Conservation (phyloP, 2,329 filamentous ascomycete species). For the Trichoderma pleuroti region DNA sequence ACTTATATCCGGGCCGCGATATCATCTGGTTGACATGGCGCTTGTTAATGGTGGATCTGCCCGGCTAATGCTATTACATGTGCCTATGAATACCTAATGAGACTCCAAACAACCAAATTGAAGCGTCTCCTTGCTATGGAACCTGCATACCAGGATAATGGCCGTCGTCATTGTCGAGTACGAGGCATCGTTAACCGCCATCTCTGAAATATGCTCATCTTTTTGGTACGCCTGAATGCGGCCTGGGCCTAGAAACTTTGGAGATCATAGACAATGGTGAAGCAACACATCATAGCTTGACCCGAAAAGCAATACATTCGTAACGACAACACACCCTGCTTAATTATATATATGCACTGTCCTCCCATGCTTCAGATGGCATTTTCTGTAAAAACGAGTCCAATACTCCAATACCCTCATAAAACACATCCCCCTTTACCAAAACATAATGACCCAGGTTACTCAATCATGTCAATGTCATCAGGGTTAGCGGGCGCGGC, state of each 20-base stretch:
- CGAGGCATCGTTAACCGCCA: neutral
- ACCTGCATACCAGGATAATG: neutral
- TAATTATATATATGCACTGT: conserved; percentile 12
- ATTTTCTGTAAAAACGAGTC: conserved; percentile 8
- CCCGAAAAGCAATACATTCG: conserved; percentile 8
- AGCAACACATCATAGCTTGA: neutral
- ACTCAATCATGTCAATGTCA: conserved; percentile 71
- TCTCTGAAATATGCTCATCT: neutral
- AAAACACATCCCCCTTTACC: conserved; percentile 26
- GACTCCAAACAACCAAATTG: neutral
- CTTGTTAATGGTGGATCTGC: neutral
- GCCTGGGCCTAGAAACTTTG: neutral
- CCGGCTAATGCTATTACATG: too few relatives aligned
- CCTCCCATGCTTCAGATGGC: conserved; percentile 6
- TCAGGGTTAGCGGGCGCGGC: conserved; percentile 38
- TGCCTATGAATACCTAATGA: neutral
- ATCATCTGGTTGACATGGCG: neutral
- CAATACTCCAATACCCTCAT: conserved; percentile 4
- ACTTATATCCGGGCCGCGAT: neutral
- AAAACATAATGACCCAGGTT: conserved; percentile 17
- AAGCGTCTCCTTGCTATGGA: neutral
- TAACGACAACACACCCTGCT: conserved; percentile 12
- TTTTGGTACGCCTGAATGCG: neutral
- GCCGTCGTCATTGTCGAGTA: neutral
- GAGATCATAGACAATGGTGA: neutral